Conservation (phyloP, 805 yeast species). For the Spathaspora gorwiae region DNA sequence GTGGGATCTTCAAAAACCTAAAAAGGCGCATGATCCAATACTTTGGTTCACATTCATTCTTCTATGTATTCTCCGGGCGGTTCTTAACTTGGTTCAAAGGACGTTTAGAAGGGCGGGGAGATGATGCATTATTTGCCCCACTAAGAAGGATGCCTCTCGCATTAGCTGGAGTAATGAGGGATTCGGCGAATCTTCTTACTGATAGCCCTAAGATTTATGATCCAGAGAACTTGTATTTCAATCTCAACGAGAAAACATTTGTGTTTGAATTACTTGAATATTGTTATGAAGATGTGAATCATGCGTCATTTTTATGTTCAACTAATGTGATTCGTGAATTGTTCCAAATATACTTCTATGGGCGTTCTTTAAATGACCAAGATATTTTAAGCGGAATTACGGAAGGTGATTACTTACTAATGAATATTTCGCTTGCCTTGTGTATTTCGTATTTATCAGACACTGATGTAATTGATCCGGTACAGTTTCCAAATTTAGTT, state of each 20-base stretch:
- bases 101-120: conserved; percentile 14
- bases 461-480: conserved; percentile 8
- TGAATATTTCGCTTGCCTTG: conserved; percentile 25
- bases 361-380: conserved; percentile 4
- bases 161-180: conserved; percentile 13
- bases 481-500: conserved; percentile 10
- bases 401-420: conserved; percentile 26
- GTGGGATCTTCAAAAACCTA: not conserved
- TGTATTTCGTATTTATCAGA: conserved; percentile 13
- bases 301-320: conserved; percentile 14
- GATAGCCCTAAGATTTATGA: conserved; percentile 2
- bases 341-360: conserved; percentile 22
- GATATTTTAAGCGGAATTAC: conserved; percentile 10
- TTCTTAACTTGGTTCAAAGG: conserved; percentile 25
- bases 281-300: conserved; percentile 14
- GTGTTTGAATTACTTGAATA: conserved; percentile 22
- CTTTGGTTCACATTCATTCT: conserved; percentile 22
- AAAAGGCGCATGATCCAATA: conserved; percentile 5
- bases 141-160: conserved; percentile 21
- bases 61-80: conserved; percentile 25
- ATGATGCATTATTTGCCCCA: conserved; percentile 19
- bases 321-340: conserved; percentile 11
- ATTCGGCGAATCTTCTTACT: conserved; percentile 8
- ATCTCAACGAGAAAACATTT: conserved; percentile 8
- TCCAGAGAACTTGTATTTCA: not conserved